Conservation (phyloP, 2,329 filamentous ascomycete species). For the Pseudopithomyces chartarum region DNA sequence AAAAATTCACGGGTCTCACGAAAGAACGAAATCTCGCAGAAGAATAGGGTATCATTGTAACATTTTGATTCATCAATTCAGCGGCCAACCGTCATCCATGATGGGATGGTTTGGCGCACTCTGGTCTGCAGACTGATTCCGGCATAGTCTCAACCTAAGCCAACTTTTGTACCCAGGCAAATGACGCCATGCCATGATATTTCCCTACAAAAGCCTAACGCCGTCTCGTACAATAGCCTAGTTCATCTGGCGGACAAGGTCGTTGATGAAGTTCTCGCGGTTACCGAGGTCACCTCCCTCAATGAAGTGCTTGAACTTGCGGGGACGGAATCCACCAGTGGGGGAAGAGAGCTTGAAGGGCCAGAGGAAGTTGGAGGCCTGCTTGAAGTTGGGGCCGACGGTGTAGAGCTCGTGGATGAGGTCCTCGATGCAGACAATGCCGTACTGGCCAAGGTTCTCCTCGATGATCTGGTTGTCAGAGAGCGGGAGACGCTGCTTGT, state of each 20-base stretch:
- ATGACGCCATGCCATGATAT: conserved; percentile 5
- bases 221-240: conserved; percentile 56
- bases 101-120: neutral
- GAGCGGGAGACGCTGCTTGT: conserved; percentile 96
- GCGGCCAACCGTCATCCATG: conserved; percentile 2
- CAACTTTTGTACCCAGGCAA: conserved; percentile 7
- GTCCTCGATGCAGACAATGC: conserved; percentile 98
- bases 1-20: no score
- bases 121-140: neutral
- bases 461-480: conserved; percentile 99
- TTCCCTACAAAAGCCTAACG: conserved; percentile 28
- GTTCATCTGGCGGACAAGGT: conserved; percentile 98
- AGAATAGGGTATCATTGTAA: conserved; percentile 1
- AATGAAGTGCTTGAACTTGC: conserved; percentile 99
- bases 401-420: conserved; percentile 98
- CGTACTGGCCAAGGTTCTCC: conserved; percentile 90
- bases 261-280: conserved; percentile 98
- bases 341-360: conserved; percentile 99
- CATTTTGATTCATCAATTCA: conserved; percentile 6
- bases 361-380: conserved; percentile 99
- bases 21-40: no score
- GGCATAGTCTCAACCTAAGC: conserved; percentile 2
- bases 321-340: conserved; percentile 90
- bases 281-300: conserved; percentile 99
- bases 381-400: conserved; percentile 98